A percentile compares a stretch with the other conserved stretches of the same genome.
These are phyloP conservation scores for Chlorella sp. DNA, from an alignment of 139 green algal species.

Conservation along the genomic window DNA sequence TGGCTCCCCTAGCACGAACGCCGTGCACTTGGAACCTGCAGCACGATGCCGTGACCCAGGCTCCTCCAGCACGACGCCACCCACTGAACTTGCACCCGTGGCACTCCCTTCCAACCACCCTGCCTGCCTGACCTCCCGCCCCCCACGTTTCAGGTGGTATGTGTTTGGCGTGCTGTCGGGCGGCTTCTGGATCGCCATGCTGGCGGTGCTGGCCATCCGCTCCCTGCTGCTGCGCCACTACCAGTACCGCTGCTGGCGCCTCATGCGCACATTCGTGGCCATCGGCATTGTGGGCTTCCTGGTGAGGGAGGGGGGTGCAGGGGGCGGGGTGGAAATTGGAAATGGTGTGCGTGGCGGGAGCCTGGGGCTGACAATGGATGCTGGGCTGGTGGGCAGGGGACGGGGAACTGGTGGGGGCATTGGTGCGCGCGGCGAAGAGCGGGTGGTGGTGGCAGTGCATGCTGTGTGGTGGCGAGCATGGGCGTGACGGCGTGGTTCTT, in stretches of 20 bases:
- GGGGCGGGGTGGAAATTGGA: not conserved
- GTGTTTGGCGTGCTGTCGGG: constrained; percentile 53
- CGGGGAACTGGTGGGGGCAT: no score
- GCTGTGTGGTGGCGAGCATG: no score
- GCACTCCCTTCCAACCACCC: no score
- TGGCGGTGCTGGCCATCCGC: constrained; percentile 25
- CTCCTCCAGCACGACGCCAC: no score
- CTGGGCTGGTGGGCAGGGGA: not conserved
- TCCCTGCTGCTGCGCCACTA: constrained; percentile 38
- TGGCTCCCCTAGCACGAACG: no score
- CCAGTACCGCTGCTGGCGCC: constrained; percentile 48
- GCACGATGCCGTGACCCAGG: no score
- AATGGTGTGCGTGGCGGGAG: not conserved
- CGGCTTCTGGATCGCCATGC: constrained; percentile 44
- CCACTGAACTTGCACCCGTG: no score
- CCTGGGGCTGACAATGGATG: not conserved
- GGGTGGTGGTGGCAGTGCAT: no score
- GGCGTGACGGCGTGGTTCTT: no score
- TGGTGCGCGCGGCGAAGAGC: no score
- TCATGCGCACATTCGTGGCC: constrained; percentile 39
- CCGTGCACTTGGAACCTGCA: no score
- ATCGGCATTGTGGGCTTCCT: constrained; percentile 32
- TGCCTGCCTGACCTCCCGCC: not conserved
- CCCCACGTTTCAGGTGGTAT: constrained; percentile 39
- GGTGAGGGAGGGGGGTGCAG: constrained; percentile 11